Evolutionary conservation across 2,329 filamentous ascomycete genomes (phyloP).

Genomic region (Spiromastix sp.): DNA sequence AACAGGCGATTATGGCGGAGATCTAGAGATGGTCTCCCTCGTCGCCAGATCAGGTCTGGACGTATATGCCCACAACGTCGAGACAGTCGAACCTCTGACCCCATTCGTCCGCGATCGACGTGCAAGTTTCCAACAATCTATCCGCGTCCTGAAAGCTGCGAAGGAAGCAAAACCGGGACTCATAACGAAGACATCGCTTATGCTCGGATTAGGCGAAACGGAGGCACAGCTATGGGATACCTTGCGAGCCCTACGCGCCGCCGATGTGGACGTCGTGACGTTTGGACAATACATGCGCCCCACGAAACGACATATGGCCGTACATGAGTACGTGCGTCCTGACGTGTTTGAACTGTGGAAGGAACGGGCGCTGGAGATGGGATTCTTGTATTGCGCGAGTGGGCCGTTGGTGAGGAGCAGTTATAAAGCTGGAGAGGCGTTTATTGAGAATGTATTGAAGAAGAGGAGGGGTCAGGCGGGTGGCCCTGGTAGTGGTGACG

Average conservation of each 20-base stretch:
- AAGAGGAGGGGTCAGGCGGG: slow-evolving; percentile 47
- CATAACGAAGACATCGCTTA: slow-evolving; percentile 98
- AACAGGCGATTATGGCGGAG: slow-evolving; percentile 73
- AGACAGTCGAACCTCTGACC: slow-evolving; percentile 85
- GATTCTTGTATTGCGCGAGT: slow-evolving; percentile 92
- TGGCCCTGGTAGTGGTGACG: slow-evolving; percentile 17
- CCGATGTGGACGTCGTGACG: slow-evolving; percentile 85
- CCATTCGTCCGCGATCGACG: slow-evolving; percentile 82
- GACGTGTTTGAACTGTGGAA: slow-evolving; percentile 88
- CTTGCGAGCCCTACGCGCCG: slow-evolving; percentile 65
- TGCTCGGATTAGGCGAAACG: slow-evolving; percentile 89
- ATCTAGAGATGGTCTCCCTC: slow-evolving; percentile 74
- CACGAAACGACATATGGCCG: slow-evolving; percentile 94
- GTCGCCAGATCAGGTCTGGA: slow-evolving; percentile 85
- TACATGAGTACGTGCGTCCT: slow-evolving; percentile 89
- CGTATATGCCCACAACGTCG: slow-evolving; percentile 94
- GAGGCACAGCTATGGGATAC: slow-evolving; percentile 77
- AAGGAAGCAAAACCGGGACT: slow-evolving; percentile 67
- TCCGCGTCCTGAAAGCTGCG: slow-evolving; percentile 68
- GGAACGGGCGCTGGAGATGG: slow-evolving; percentile 80
- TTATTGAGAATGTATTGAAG: slow-evolving; percentile 95
- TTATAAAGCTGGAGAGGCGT: slow-evolving; percentile 96
- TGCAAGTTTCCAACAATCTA: slow-evolving; percentile 78
- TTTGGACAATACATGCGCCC: slow-evolving; percentile 99
- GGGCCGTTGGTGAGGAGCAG: slow-evolving; percentile 87